Evolutionary conservation across 345 rosid genomes (phyloP), one percentile per base, ranked within the genome.

Genomic region (Aquilaria sinensis): DNA sequence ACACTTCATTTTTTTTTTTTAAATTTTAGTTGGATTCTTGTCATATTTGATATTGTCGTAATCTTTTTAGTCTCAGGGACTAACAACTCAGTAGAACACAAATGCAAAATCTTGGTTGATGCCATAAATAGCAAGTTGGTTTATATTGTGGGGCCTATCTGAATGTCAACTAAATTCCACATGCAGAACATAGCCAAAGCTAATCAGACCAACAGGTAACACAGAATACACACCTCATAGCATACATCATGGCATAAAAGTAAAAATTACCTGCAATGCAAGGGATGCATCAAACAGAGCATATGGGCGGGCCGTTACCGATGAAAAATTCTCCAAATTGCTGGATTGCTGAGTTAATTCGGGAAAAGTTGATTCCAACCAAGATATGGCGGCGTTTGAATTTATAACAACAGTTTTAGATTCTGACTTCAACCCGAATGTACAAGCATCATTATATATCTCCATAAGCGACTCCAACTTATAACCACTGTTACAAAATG

Each of bases 291-390:
- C 94, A 72, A 89, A 83, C 55, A 89, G 56, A 65, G 88, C 90
- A 82, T 76, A 70, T 12, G 96, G 89, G 43, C 60, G 85, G 71
- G 97, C 96, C 79, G 78, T 89, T 58, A 85, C 60, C 5, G 80
- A 71, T 56, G 72, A 64, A 16, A 66, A 69, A 70, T 71, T 82
- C 47, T 56, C 96, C 67, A 59, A 71, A 66, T 80, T 84, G 48
- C 66, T 54, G 63, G 68, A 67, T 74, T 85, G 86, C 55, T 77
- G 73, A 71, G 75, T 72, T 79, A 91, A 62, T 77, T 84, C 96
- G 50, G 96, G 90, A 80, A 95, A 95, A 52, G 84, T 85, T 67
- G 88, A 85, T 84, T 95, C 97, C 81, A 91, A 75, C 97, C 96
- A 95, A 71, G 88, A 84, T 64, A 91, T 89, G 73, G 96, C 98